A percentile compares a stretch with the other conserved stretches of the same genome.
phyloP scores from a whole-genome alignment of 2,329 filamentous ascomycete species.

The Tolypocladium amazonense region DNA sequence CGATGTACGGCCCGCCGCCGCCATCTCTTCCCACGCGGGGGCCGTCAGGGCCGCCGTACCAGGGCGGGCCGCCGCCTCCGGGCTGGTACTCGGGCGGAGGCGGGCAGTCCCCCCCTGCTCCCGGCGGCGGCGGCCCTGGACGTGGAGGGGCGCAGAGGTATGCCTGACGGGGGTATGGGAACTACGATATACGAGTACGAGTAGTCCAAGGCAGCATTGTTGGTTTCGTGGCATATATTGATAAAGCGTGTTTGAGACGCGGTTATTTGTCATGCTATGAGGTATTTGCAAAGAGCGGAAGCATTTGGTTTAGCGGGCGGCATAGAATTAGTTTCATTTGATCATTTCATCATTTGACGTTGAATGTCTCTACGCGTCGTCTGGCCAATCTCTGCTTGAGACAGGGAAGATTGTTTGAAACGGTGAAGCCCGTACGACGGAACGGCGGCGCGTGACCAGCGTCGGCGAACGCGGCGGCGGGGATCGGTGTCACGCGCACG shows the following conservation, averaged over 20 bases:
- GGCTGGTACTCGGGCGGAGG: not conserved
- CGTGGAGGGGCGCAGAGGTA: not conserved
- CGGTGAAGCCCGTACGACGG: not conserved
- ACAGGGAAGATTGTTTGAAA: not conserved
- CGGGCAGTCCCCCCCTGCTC: not conserved
- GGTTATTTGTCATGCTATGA: not conserved
- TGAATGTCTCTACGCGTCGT: not conserved
- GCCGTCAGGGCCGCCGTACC: not conserved
- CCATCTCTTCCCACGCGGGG: not conserved
- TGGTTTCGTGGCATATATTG: not conserved
- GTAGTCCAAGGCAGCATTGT: not conserved
- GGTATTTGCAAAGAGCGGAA: not conserved
- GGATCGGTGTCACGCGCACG: not conserved
- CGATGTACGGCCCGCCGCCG: constrained; percentile 1
- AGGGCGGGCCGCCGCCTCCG: not conserved
- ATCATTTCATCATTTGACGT: not conserved
- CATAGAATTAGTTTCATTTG: not conserved
- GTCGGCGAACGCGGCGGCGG: not conserved
- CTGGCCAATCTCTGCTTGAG: no score
- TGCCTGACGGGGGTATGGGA: not conserved
- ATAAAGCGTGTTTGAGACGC: not conserved
- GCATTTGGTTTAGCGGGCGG: not conserved
- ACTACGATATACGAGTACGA: no score
- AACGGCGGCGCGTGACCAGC: not conserved
- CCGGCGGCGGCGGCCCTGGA: not conserved